Conservation (phyloP, 768 basidiomycete genomes). For the Suillus subalutaceus region DNA sequence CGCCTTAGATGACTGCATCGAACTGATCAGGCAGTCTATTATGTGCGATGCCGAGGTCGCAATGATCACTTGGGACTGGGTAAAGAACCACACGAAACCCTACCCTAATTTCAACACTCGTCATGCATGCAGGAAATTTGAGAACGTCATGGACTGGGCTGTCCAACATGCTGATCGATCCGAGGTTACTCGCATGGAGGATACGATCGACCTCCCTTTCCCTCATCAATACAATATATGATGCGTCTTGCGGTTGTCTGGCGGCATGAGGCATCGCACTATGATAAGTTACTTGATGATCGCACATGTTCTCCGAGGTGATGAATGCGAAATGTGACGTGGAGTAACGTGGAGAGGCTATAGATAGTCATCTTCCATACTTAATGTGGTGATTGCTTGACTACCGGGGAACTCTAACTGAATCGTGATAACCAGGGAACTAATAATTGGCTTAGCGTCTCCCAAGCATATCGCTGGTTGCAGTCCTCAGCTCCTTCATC, state of each 20-base stretch:
- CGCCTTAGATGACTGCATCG: constrained; percentile 13
- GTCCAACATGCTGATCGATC: not conserved
- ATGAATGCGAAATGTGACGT: not conserved
- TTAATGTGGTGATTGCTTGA: too few relatives aligned
- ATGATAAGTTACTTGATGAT: not conserved
- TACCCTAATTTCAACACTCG: constrained; percentile 8
- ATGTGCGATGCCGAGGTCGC: not conserved
- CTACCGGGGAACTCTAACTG: too few relatives aligned
- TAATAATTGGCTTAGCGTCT: not conserved
- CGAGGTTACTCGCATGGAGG: not conserved
- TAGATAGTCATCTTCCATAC: too few relatives aligned
- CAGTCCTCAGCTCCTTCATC: not conserved
- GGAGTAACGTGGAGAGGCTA: not conserved
- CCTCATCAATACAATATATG: not conserved
- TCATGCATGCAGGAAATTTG: constrained; percentile 7
- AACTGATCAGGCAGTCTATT: constrained; percentile 11
- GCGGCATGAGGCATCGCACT: not conserved
- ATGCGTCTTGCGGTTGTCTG: not conserved
- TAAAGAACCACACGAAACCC: not conserved
- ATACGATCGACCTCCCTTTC: not conserved
- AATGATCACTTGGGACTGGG: constrained; percentile 12
- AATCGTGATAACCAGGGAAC: not conserved
- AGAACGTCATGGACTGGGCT: not conserved
- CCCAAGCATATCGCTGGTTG: not conserved
- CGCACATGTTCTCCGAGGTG: not conserved